These are phyloP conservation scores for Fusarium foetens DNA, from an alignment of 2,329 filamentous ascomycete genomes.

Conservation along the genomic window DNA sequence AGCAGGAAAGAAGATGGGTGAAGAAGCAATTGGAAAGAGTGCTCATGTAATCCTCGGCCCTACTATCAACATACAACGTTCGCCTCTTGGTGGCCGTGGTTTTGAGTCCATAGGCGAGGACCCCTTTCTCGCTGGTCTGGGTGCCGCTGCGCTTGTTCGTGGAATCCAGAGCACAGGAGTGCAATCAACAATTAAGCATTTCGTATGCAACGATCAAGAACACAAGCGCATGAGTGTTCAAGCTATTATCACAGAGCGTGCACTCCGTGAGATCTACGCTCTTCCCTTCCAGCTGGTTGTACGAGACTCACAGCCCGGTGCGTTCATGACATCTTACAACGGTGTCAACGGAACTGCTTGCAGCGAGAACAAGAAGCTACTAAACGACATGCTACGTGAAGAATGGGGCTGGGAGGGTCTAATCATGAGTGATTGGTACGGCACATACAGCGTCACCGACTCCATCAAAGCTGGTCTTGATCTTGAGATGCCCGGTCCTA, in stretches of 20 bases:
- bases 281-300: slow-evolving; percentile 68
- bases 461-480: slow-evolving; percentile 64
- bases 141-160: slow-evolving; percentile 62
- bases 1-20: slow-evolving; percentile 62
- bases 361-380: slow-evolving; percentile 62
- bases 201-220: slow-evolving; percentile 71
- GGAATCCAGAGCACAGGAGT: slow-evolving; percentile 68
- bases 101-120: slow-evolving; percentile 70
- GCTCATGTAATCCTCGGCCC: slow-evolving; percentile 69
- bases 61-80: slow-evolving; percentile 71
- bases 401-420: slow-evolving; percentile 69
- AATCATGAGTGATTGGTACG: slow-evolving; percentile 70
- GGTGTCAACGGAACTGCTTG: slow-evolving; percentile 67
- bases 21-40: slow-evolving; percentile 65
- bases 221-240: slow-evolving; percentile 66
- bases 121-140: slow-evolving; percentile 65
- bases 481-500: slow-evolving; percentile 69
- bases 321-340: slow-evolving; percentile 70
- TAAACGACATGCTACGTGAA: slow-evolving; percentile 61
- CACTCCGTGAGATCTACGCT: slow-evolving; percentile 67
- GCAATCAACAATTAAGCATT: slow-evolving; percentile 69
- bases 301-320: slow-evolving; percentile 60
- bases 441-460: slow-evolving; percentile 64
- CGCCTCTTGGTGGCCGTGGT: slow-evolving; percentile 67
- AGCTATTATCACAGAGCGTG: slow-evolving; percentile 64